Evolutionary conservation across 2,329 filamentous ascomycete species (phyloP), one percentile per base, ranked within the genome.

Genomic region (Aureobasidium musti): DNA sequence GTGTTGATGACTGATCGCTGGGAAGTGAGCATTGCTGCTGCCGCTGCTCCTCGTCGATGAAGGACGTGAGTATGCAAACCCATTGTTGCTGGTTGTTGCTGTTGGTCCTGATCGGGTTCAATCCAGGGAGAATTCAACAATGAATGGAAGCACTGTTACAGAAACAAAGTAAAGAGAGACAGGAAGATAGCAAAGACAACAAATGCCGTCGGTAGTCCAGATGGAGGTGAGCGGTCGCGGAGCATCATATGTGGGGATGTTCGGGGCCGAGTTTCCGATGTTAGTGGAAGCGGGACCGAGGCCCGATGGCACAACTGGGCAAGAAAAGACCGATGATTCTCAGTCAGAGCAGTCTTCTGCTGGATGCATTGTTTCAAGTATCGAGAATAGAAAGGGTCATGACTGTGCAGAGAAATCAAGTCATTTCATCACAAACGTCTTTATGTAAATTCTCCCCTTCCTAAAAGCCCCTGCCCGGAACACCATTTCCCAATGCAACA

Each of bases 241-340:
- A 17, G 19, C 10, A 28, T n/a, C 21, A 57, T n/a, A 45, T 59
- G 54, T 59, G 54, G 54, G 39, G 54, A 45, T 43, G 11, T 49
- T 61, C 57, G 57, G 57, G 41, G 28, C 57, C 57, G 57, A 61
- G 41, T 61, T 49, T 49, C 57, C 57, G 41, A 43, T 17, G 8
- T 3, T 1, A 10, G 14, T 8, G 10, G 5, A 14, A 17, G 11
- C 54, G 54, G 54, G 54, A 59, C 54, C 54, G 54, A 59, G 54
- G 54, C 39, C 54, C 54, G 54, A 37, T 52, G 8, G 4, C 14
- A 50, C 17, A 17, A 14, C 14, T 30, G 47, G 17, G 26, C 49
- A 52, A 11, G 26, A 7, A 4, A 30, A 17, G 26, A 50, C 47
- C 47, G 47, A 50, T 5, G 45, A 26, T n/a, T 30, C 4, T 30